Evolutionary conservation across 2,329 filamentous ascomycete species (phyloP), one percentile per base, ranked within the genome.

Genomic region (Trichoderma sp.): DNA sequence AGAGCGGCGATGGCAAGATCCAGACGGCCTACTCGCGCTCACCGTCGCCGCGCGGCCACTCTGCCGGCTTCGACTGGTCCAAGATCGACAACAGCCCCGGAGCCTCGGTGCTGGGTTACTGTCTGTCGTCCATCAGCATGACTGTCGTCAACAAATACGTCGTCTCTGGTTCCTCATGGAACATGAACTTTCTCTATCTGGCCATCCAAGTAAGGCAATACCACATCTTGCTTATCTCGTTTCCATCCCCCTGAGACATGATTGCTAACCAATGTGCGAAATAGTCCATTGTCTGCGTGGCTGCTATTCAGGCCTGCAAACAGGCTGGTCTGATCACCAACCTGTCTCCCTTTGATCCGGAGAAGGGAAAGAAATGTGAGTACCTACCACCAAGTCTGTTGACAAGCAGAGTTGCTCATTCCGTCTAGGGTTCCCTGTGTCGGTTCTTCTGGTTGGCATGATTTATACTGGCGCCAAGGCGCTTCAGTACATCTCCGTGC

Each of bases 81-180:
- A 79, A 81, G 71, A 76, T 92, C 68, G 85, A 89, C 72, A 92
- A 93, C 79, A 95, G 88, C 78, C 91, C 93, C 17, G 81, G 86
- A 52, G 76, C 95, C 55, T 93, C 94, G 24, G 91, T 99, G 72
- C 75, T 96, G 69, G 88, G 91, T 56, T 99, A 99, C 83, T 99
- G 95, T 79, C 83, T 90, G 73, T 92, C 94, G 61, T 97, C 93
- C n/a, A 99, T 99, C 75, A 86, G 94, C 78, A 99, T 99, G 95
- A 99, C 95, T 7, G 91, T 97, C n/a, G 95, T 96, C 78, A 99
- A 99, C 82, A 99, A 99, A 84, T 99, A 96, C 78, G 93, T 97
- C 68, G 87, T 99, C 54, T 97, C 92, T 7, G 95, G 95, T 67
- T 84, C 85, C 59, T 86, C 90, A 70, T 99, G 96, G 86, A 99